These are phyloP conservation scores for Globisporangium camurandrum DNA, from an alignment of 352 stramenopile species.

Conservation along the genomic window DNA sequence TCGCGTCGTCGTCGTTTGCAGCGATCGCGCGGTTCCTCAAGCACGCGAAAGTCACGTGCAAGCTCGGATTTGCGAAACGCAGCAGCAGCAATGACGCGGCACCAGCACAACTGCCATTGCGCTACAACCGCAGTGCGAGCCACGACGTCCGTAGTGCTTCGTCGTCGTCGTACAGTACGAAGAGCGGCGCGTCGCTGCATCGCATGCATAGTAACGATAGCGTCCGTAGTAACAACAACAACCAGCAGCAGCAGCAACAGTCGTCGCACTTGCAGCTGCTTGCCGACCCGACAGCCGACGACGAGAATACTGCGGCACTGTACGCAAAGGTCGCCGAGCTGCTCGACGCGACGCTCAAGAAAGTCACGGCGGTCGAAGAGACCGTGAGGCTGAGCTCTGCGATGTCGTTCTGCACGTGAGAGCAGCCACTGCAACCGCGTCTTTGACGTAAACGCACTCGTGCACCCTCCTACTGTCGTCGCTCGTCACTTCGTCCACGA, in stretches of 20 bases:
- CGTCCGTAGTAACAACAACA: background rate
- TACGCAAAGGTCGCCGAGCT: slow-evolving; percentile 66
- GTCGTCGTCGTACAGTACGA: background rate
- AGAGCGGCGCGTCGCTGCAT: slow-evolving; percentile 7
- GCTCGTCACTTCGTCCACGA: no score
- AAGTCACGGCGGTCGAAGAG: slow-evolving; percentile 66
- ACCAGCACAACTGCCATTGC: no score
- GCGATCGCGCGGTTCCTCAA: slow-evolving; percentile 77
- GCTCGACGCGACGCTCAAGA: slow-evolving; percentile 67
- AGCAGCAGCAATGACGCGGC: background rate
- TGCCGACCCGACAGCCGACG: slow-evolving; percentile 19
- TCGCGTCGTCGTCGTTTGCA: slow-evolving; percentile 40
- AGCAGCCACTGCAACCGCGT: no score
- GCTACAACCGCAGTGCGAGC: background rate
- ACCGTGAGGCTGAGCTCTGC: slow-evolving; percentile 63
- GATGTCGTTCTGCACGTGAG: slow-evolving; percentile 61
- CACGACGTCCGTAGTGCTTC: slow-evolving; percentile 4
- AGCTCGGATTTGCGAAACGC: slow-evolving; percentile 48
- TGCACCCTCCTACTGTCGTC: no score
- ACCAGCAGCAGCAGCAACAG: slow-evolving; percentile 12
- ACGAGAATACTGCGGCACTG: slow-evolving; percentile 22
- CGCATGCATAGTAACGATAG: slow-evolving; percentile 5
- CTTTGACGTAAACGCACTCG: no score
- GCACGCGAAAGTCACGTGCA: slow-evolving; percentile 69
- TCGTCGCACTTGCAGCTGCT: slow-evolving; percentile 18